A percentile compares a stretch with the other conserved stretches of the same genome.
Conservation (phyloP, 2,329 filamentous ascomycete species). For the Sarocladium strictum region DNA sequence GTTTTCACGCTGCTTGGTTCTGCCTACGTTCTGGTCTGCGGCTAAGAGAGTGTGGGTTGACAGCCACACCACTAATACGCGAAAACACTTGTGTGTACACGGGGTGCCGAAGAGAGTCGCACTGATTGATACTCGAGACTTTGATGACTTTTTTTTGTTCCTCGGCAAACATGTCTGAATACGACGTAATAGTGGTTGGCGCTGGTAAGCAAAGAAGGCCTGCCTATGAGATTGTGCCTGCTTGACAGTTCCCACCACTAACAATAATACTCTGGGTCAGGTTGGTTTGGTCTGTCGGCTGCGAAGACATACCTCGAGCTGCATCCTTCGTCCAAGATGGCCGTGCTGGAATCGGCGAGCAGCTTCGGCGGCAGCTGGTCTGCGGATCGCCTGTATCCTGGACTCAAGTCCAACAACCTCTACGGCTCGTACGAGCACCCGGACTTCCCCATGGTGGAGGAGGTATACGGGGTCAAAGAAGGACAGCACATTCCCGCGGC, state of each 20-base stretch:
- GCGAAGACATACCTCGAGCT: slow-evolving; percentile 47
- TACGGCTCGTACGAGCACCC: slow-evolving; percentile 57
- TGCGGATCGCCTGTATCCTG: slow-evolving; percentile 50
- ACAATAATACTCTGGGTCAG: too few relatives aligned
- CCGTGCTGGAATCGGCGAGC: slow-evolving; percentile 43
- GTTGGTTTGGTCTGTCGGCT: slow-evolving; percentile 45
- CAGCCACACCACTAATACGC: too few relatives aligned
- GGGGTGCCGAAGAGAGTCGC: not conserved
- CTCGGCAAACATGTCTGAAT: not conserved
- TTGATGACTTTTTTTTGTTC: not conserved
- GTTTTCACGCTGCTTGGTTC: too few relatives aligned
- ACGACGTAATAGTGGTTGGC: not conserved
- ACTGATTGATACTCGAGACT: not conserved
- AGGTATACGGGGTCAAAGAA: slow-evolving; percentile 32
- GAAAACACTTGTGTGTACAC: not conserved
- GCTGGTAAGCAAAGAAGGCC: not conserved
- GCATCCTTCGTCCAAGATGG: slow-evolving; percentile 37
- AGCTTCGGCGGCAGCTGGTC: slow-evolving; percentile 58
- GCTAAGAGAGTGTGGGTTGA: too few relatives aligned
- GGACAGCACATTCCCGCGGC: slow-evolving; percentile 29
- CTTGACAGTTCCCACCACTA: too few relatives aligned
- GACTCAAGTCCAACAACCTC: slow-evolving; percentile 59
- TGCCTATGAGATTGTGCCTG: too few relatives aligned
- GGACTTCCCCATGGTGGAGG: slow-evolving; percentile 54
- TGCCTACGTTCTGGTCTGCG: too few relatives aligned